Base-by-base conservation (phyloP, 176 grass and related monocot genomes). In the Olyra latifolia region DNA sequence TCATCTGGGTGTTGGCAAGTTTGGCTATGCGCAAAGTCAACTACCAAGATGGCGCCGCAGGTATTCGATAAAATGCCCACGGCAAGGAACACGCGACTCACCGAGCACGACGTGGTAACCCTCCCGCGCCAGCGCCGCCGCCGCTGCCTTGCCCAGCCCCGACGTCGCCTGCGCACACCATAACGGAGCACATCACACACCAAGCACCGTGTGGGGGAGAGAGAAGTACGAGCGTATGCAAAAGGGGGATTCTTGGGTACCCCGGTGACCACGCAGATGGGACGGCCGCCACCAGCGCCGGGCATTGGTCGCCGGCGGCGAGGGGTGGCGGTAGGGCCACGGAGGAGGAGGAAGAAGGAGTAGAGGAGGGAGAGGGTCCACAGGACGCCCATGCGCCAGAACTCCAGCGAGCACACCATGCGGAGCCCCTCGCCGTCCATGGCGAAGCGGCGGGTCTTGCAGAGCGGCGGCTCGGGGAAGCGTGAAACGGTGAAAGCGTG, bases 311-410 rank as follows among this genome's bases (percentile, higher is more conserved):
- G 69, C 5, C 59, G 70, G 16, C 69, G 42, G 13, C 20, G 60
- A 61, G 64, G 32, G 4, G 43, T 41, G 35, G 66, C 28, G 30
- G 41, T 14, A 38, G 35, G 45, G 70, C 70, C 72, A 47, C 64
- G 27, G 28, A 89, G 53, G 17, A 92, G 42, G 38, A 89, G 74
- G 80, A 81, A 86, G 70, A 95, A 80, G 43, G 95, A 98, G 65
- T 87, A 71, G 64, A 98, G 52, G 71, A 98, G 79, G 54, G 88
- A 89, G 22, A 87, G 10, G 47, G 77, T 78, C 95, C 95, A 93
- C 12, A 85, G 41, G 29, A 98, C 29, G 27, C 83, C 95, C 92
- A 95, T 95, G 55, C 90, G 83, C 95, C 95, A 98, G 80, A 94
- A 94, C 80, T 98, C 72, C 59, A 60, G 8, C 27, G 88, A 87